phyloP scores from a whole-genome alignment of 805 yeast species.

The Kluyveromyces siamensis region DNA sequence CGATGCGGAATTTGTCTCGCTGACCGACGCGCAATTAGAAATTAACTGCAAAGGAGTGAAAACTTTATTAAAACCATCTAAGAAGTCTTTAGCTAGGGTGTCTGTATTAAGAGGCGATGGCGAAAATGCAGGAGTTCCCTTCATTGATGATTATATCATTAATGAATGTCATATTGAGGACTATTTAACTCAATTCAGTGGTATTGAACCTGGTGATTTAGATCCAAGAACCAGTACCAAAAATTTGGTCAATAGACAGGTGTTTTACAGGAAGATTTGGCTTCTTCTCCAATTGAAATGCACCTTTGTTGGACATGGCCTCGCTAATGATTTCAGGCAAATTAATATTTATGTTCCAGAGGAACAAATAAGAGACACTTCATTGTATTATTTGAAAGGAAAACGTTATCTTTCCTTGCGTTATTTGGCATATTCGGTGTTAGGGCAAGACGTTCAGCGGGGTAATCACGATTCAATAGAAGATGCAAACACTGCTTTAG shows the following conservation, averaged over 20 bases:
- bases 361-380: constrained; percentile 82
- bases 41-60: constrained; percentile 65
- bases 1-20: constrained; percentile 91
- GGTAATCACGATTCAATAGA: constrained; percentile 97
- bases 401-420: constrained; percentile 76
- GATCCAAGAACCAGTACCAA: constrained; percentile 58
- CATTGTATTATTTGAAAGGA: constrained; percentile 65
- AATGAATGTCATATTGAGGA: constrained; percentile 67
- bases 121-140: constrained; percentile 58
- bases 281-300: constrained; percentile 80
- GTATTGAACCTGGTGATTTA: constrained; percentile 89
- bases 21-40: constrained; percentile 72
- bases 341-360: constrained; percentile 86
- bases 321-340: constrained; percentile 83
- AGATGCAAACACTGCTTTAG: constrained; percentile 83
- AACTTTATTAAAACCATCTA: constrained; percentile 63
- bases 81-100: constrained; percentile 74
- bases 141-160: constrained; percentile 87
- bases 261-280: constrained; percentile 88
- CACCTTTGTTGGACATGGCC: constrained; percentile 90
- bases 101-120: constrained; percentile 77
- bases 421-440: constrained; percentile 72
- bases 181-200: constrained; percentile 83
- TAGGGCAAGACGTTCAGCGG: constrained; percentile 70
- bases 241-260: constrained; percentile 67